Percentiles rank a stretch among this genome's conserved stretches.
Evolutionary conservation across 2,329 filamentous ascomycete genomes (phyloP).

Genomic region (Fusarium sp.): DNA sequence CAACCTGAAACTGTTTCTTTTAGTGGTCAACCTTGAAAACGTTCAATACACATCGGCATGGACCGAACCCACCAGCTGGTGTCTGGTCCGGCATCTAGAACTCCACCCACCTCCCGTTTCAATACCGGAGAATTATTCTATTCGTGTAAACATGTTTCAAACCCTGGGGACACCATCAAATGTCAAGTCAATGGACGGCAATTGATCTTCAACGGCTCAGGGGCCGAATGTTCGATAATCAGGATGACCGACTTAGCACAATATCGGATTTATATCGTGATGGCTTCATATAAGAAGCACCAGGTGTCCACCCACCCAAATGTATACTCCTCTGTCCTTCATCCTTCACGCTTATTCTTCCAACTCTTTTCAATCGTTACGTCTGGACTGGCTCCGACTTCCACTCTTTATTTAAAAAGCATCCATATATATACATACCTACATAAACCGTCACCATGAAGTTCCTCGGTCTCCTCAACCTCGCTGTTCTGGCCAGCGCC

Average conservation of each 20-base stretch:
- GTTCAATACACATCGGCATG: no score
- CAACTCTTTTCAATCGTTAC: constrained; percentile 40
- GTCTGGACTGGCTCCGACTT: constrained; percentile 41
- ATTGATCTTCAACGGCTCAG: constrained; percentile 19
- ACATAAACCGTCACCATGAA: constrained; percentile 48
- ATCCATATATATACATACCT: not conserved
- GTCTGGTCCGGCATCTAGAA: constrained; percentile 6
- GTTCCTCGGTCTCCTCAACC: constrained; percentile 51
- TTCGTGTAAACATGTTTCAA: constrained; percentile 41
- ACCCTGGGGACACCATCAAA: constrained; percentile 11
- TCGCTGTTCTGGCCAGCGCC: constrained; percentile 51
- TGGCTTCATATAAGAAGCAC: constrained; percentile 39
- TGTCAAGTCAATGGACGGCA: constrained; percentile 2
- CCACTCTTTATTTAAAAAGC: constrained; percentile 25
- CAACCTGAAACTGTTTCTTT: constrained; percentile 7
- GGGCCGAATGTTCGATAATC: no score
- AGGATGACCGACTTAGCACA: no score
- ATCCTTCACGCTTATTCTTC: constrained; percentile 29
- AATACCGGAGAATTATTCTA: constrained; percentile 41
- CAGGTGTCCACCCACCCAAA: not conserved
- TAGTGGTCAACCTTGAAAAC: not conserved
- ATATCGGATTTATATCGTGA: not conserved
- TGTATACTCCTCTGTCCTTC: constrained; percentile 21
- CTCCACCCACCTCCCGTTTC: constrained; percentile 30
- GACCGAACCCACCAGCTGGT: no score